Evolutionary conservation across 352 stramenopile genomes (phyloP).

Genomic region (Globisporangium okanoganense): DNA sequence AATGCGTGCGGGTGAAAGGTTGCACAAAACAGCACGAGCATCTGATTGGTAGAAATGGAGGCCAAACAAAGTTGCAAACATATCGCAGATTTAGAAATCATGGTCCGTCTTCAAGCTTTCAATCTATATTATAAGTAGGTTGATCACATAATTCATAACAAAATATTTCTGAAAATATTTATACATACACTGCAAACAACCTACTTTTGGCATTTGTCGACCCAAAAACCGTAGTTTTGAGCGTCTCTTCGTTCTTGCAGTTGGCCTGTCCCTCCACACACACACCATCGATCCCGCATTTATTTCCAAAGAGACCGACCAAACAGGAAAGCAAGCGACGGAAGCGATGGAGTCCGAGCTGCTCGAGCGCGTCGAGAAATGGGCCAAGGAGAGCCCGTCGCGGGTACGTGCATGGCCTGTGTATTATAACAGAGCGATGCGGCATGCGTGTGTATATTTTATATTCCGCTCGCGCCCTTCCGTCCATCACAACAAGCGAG

Average conservation of each 20-base stretch:
- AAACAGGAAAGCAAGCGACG: not conserved
- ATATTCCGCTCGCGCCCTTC: not conserved
- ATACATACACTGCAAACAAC: not conserved
- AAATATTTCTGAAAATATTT: too few relatives aligned
- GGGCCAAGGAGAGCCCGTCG: conserved; percentile 61
- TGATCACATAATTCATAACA: too few relatives aligned
- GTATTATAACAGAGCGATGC: not conserved
- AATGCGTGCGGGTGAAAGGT: not conserved
- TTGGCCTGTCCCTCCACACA: not conserved
- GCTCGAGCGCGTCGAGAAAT: conserved; percentile 70
- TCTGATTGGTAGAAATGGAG: conserved; percentile 1
- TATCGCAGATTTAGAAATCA: too few relatives aligned
- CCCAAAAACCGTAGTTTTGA: too few relatives aligned
- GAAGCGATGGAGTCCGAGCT: conserved; percentile 62
- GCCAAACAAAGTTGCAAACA: too few relatives aligned
- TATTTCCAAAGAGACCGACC: not conserved
- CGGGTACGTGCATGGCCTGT: conserved; percentile 29
- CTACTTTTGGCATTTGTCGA: not conserved
- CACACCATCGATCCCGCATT: not conserved
- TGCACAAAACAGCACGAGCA: not conserved
- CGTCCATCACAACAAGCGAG: too few relatives aligned
- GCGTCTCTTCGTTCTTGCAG: not conserved
- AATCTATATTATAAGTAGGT: too few relatives aligned
- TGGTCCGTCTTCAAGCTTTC: too few relatives aligned
- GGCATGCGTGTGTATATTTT: not conserved